Base-by-base conservation (phyloP, 208 protist genomes). In the Strigomonas oncopelti region DNA sequence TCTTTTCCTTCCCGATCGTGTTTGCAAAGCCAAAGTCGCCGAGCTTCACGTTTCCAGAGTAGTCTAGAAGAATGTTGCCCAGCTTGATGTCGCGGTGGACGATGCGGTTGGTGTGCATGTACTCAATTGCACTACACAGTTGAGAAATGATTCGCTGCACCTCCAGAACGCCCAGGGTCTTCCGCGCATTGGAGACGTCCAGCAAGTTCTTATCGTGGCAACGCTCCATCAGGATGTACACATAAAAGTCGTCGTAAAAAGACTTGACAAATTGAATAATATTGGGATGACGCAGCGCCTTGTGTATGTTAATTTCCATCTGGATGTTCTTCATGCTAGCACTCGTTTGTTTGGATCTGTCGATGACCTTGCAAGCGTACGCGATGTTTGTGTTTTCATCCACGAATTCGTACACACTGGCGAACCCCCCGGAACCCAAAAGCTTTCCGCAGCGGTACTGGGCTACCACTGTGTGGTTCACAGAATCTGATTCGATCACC, bases 1-100 rank as follows among this genome's bases (percentile, higher is more conserved):
- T 85, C 52, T 81, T 60, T 45, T 74, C 77, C 28, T 54, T 62
- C 58, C 16, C 36, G 3, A 36, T 5, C 31, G 11, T 68, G 46
- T 65, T 28, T 0, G 91, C 84, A 31, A 97, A 84, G n/a, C 95
- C 94, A 88, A 98, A 98, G 71, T 97, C 95, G 45, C 86, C 85
- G 7, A 98, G 67, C 69, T 97, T 97, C 29, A 97, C 72, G 48
- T 85, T 85, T 16, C 90, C 87, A 1, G 80, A 48, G 22, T 70
- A 74, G 70, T 96, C 88, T 34, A 97, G 75, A 63, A 97, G 78
- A 29, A 97, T 68, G 69, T 97, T 98, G 32, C 94, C 93, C 54
- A 94, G 90, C 61, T 97, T 97, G 36, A 97, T 67, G 61, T 97
- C 92, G 32, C 88, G 79, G 67, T 97, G 90, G 59, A 88, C 80